Evolutionary conservation across 1,284 basidiomycete genomes (phyloP), one percentile per base, ranked within the genome.

Genomic region (Xerocomus subilludens): DNA sequence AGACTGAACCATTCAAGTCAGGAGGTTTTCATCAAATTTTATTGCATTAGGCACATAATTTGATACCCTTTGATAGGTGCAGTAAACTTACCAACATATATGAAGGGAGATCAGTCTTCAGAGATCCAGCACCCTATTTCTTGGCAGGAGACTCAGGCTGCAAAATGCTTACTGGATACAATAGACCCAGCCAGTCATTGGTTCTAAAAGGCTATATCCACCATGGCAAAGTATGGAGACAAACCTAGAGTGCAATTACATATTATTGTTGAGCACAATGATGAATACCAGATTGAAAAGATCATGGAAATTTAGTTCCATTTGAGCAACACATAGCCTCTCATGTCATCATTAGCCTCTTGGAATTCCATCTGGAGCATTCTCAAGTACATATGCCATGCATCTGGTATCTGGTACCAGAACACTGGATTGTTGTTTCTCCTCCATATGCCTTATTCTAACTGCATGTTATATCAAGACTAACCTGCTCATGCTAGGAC

Each of bases 321-420:
- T 56, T 51, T 23, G 32, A 59, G 30, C 20, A 38, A 10, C 47
- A 16, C 5, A 30, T 56, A 5, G 49, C 63, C 30, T 53, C 70
- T 11, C 51, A 72, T 23, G 23, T 74, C 13, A 23, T 63, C 1
- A 16, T 74, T 6, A 69, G 13, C 25, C 8, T 59, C 27, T 18
- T 71, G 27, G 53, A 71, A 27, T 72, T 74, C n/a, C 53, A 55
- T 36, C 64, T 68, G 3, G 47, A 64, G 7, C 72, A 73, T 67
- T 4, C 55, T 45, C 32, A 42, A 27, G 56, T 73, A 18, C 68
- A 35, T 30, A 55, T 73, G 25, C 67, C 67, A 18, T 66, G 67
- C 23, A 23, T 73, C 30, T 21, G 32, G 35, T 56, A 62, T 36
- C 30, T 13, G 27, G 27, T 14, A 8, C 33, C 47, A 36, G 64